Evolutionary conservation across 495 filamentous ascomycete species (phyloP).

Genomic region (Pyronema domesticum): DNA sequence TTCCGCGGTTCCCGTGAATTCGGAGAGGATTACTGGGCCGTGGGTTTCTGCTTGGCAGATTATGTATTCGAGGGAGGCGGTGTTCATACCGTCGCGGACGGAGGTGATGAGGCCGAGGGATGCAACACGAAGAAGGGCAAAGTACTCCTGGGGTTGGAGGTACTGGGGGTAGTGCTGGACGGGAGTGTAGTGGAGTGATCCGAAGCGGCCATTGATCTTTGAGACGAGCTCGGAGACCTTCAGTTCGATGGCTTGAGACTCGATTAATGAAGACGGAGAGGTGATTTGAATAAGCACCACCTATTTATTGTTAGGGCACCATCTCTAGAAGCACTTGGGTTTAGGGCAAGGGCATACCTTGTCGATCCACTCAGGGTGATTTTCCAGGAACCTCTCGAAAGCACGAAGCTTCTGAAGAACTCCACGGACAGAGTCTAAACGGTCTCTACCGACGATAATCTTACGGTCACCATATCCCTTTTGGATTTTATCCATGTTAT

Average conservation of each 20-base stretch:
- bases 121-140: conserved; percentile 68
- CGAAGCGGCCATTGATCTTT: conserved; percentile 76
- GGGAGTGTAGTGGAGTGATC: conserved; percentile 66
- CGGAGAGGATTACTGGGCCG: conserved; percentile 77
- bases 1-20: conserved; percentile 86
- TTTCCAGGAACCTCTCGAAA: conserved; percentile 75
- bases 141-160: conserved; percentile 69
- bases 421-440: conserved; percentile 72
- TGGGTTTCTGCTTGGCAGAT: conserved; percentile 72
- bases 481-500: conserved; percentile 46
- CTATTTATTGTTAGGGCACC: conserved; percentile 7
- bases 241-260: conserved; percentile 60
- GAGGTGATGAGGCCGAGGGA: conserved; percentile 84
- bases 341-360: conserved; percentile 31
- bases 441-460: conserved; percentile 87
- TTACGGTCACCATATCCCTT: conserved; percentile 63
- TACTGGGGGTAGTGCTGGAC: conserved; percentile 90
- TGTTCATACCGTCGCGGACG: conserved; percentile 92
- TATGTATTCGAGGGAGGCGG: conserved; percentile 81
- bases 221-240: conserved; percentile 75
- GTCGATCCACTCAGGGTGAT: conserved; percentile 71
- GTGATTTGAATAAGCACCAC: conserved; percentile 89
- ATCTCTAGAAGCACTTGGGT: too few species aligned
- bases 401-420: conserved; percentile 85
- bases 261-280: conserved; percentile 57